Evolutionary conservation across 2,329 filamentous ascomycete genomes (phyloP).

Genomic region (Fusarium hostae): DNA sequence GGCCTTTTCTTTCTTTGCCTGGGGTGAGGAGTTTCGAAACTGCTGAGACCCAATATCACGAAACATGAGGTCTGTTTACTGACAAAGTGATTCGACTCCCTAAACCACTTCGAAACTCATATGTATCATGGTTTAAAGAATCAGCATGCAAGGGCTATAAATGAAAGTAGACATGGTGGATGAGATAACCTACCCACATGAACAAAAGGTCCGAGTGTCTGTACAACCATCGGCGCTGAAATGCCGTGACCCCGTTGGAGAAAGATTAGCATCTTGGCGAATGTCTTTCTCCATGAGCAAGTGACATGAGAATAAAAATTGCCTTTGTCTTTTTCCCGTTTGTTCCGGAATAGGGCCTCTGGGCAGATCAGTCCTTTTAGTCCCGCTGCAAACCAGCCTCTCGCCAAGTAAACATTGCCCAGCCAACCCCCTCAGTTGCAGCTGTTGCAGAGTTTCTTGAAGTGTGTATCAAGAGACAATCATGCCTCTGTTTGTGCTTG

Average conservation of each 20-base stretch:
- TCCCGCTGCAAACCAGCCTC: slow-evolving; percentile 25
- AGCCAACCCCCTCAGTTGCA: slow-evolving; percentile 9
- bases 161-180: slow-evolving; percentile 1
- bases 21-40: not conserved
- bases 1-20: not conserved
- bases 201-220: slow-evolving; percentile 36
- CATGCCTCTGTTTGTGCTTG: not conserved
- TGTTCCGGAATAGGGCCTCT: slow-evolving; percentile 29
- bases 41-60: not conserved
- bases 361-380: slow-evolving; percentile 7
- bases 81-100: not conserved
- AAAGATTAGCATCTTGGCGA: slow-evolving; percentile 36
- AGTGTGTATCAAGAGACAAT: not conserved
- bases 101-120: slow-evolving; percentile 4
- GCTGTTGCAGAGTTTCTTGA: not conserved
- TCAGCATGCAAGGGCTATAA: slow-evolving; percentile 1
- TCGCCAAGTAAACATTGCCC: slow-evolving; percentile 29
- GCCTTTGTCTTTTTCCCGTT: slow-evolving; percentile 20
- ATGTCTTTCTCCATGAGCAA: slow-evolving; percentile 9
- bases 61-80: not conserved
- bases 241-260: slow-evolving; percentile 14
- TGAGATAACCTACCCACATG: slow-evolving; percentile 26
- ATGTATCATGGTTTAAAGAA: slow-evolving; percentile 21
- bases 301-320: slow-evolving; percentile 10
- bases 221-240: slow-evolving; percentile 25